A percentile compares a stretch with the other conserved stretches of the same genome.
These are phyloP conservation scores for Tarenaya hassleriana DNA, from an alignment of 345 rosid species.

Conservation along the genomic window DNA sequence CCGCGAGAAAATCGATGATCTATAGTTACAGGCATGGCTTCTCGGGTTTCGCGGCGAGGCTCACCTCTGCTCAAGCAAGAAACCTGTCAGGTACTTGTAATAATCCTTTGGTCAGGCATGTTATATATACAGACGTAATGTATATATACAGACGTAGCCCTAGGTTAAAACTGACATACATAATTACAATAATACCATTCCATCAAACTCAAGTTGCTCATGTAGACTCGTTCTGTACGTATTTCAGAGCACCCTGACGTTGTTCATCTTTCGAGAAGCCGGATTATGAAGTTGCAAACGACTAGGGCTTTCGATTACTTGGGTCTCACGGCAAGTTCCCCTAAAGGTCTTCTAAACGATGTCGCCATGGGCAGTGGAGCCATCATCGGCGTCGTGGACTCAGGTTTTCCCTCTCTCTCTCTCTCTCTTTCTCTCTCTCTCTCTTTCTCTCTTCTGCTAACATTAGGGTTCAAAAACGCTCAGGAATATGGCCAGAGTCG, in stretches of 20 bases:
- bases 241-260: slow-evolving; percentile 47
- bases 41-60: slow-evolving; percentile 71
- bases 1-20: slow-evolving; percentile 45
- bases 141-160: no score
- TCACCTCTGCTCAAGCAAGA: slow-evolving; percentile 51
- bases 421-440: no score
- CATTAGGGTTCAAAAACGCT: no score
- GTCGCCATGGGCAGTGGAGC: slow-evolving; percentile 63
- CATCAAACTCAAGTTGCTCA: no score
- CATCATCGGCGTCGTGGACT: slow-evolving; percentile 54
- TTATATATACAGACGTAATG: no score
- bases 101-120: no score
- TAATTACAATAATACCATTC: no score
- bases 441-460: not conserved
- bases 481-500: slow-evolving; percentile 43
- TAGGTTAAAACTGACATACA: no score
- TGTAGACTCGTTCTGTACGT: not conserved
- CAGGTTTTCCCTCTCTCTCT: no score
- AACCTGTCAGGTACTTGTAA: slow-evolving; percentile 38
- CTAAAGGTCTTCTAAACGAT: slow-evolving; percentile 34
- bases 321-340: slow-evolving; percentile 42
- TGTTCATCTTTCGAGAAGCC: slow-evolving; percentile 47
- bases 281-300: slow-evolving; percentile 46
- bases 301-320: slow-evolving; percentile 62
- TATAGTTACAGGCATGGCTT: slow-evolving; percentile 72